Conservation (phyloP, 768 basidiomycete genomes). For the Naganishia onofrii region DNA sequence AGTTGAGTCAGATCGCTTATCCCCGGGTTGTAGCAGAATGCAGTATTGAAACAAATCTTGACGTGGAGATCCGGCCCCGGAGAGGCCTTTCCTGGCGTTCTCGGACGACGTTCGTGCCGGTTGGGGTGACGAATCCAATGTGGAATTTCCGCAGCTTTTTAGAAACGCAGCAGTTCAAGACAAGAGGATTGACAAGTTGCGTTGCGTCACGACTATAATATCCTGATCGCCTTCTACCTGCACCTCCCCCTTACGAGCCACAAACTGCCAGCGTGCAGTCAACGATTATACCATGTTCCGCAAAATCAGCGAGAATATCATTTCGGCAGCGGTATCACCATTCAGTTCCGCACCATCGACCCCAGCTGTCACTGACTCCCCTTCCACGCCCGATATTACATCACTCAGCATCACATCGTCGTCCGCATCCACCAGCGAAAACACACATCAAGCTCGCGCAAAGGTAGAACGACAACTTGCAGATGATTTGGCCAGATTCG, state of each 20-base stretch:
- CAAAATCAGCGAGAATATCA: slow-evolving; percentile 16
- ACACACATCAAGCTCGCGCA: slow-evolving; percentile 25
- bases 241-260: too few species aligned
- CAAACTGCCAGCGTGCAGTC: neutral
- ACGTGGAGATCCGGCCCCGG: too few species aligned
- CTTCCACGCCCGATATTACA: slow-evolving; percentile 1
- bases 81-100: neutral
- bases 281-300: neutral
- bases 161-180: neutral
- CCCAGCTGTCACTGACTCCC: neutral
- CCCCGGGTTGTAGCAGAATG: too few species aligned
- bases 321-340: slow-evolving; percentile 7
- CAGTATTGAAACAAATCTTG: too few species aligned
- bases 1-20: too few species aligned
- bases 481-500: slow-evolving; percentile 58
- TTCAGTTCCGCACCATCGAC: slow-evolving; percentile 18
- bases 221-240: too few species aligned
- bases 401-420: slow-evolving; percentile 1
- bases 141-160: slow-evolving; percentile 3
- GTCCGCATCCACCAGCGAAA: neutral
- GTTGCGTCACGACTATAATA: too few species aligned
- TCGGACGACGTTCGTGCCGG: neutral
- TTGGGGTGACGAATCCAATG: neutral
- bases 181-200: too few species aligned
- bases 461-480: slow-evolving; percentile 34